These are phyloP conservation scores for Didymella sp. DNA, from an alignment of 2,329 filamentous ascomycete genomes.

Conservation along the genomic window DNA sequence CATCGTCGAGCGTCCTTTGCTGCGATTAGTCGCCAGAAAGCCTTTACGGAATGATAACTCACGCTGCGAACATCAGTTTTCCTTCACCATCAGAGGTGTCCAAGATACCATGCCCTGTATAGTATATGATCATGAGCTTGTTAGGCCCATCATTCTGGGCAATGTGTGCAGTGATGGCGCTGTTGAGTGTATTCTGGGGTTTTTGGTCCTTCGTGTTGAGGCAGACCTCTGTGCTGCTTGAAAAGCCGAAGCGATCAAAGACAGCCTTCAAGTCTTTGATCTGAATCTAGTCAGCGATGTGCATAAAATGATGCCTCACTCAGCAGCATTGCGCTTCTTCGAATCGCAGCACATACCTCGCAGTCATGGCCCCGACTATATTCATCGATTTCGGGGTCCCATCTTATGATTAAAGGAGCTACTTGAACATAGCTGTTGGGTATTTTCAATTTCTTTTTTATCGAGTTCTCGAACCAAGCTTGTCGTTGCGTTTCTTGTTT, in stretches of 20 bases:
- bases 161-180: constrained; percentile 27
- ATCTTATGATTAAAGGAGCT: constrained; percentile 36
- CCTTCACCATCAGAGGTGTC: not conserved
- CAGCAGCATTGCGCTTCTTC: too few species aligned
- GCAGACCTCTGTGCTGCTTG: not conserved
- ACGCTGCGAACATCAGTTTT: constrained; percentile 27
- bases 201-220: not conserved
- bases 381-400: constrained; percentile 33
- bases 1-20: too few species aligned
- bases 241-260: constrained; percentile 17
- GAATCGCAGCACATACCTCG: constrained; percentile 27
- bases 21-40: too few species aligned
- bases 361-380: constrained; percentile 19
- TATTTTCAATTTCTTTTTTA: constrained; percentile 25
- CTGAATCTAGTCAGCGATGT: constrained; percentile 1
- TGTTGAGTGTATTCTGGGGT: constrained; percentile 14
- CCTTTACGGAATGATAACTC: constrained; percentile 10
- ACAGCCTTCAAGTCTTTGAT: constrained; percentile 10
- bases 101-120: constrained; percentile 38
- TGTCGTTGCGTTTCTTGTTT: constrained; percentile 16
- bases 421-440: constrained; percentile 37
- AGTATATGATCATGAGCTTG: constrained; percentile 41
- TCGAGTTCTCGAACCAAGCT: constrained; percentile 25
- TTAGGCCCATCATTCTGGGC: constrained; percentile 25
- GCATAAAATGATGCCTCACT: too few species aligned